Evolutionary conservation across 2,329 filamentous ascomycete species (phyloP), one percentile per base, ranked within the genome.

Genomic region (Dryadomyces sulphureus): DNA sequence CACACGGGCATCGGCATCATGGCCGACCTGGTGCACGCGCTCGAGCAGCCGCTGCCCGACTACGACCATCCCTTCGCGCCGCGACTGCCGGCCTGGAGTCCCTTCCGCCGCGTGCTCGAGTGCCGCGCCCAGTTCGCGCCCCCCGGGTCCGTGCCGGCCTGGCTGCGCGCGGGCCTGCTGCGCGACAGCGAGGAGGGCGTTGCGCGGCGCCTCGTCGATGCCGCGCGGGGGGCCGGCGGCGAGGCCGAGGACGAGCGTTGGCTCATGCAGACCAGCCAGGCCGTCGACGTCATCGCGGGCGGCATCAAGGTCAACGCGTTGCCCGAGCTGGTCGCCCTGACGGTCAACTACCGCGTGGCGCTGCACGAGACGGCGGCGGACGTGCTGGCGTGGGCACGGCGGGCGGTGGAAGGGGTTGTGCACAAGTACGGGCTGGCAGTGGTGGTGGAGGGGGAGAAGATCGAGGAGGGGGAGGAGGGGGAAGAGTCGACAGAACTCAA

Each of bases 241-340:
- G 69, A 68, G 53, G 39, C 22, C 1, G 45, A 27, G 30, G 47
- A 41, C 7, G 58, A 61, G 45, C 66, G 65, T 39, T 79, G 72
- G 54, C 63, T 75, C 20, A 68, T 81, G 48, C 73, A 74, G 30
- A 81, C 77, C 0, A 77, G 75, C 0, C 66, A 74, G 25, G 72
- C 79, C 0, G 68, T 77, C 2, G 76, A 80, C 54, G 59, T 77
- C 9, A 76, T 84, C 50, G 54, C 56, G 8, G 79, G 79, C 3
- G 80, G 80, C 0, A 65, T 73, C 43, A 84, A 84, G 61, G 69
- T 72, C 55, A 84, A 84, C 51, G 77, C 79, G 0, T 67, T 84
- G 34, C 80, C 80, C 0, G 79, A 83, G 54, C 64, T 67, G 5
- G 73, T 70, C 0, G 63, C 61, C 0, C 61, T 73, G 0, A 66